Base-by-base conservation (phyloP, 2,329 filamentous ascomycete genomes). In the Sporothrix dimorphospora region DNA sequence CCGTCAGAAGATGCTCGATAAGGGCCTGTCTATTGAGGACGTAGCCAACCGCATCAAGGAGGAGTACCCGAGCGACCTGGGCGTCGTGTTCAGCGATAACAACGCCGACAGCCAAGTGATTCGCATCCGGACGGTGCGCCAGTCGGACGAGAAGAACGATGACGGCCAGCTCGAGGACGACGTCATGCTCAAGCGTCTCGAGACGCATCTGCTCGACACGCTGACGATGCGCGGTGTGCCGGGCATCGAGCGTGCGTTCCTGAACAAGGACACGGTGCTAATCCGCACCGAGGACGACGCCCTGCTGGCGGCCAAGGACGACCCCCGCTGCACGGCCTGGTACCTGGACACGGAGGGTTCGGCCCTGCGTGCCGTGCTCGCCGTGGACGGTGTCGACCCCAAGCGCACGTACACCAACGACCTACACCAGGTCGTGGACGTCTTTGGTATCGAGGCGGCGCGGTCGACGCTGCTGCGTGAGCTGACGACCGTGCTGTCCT, bases 71-170 rank as follows among this genome's bases (percentile, higher is more conserved):
- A 90, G 87, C 74, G 94, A 97, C 81, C 85, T 98, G 77, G 94
- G 94, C 16, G 91, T 99, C 76, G 94, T 99, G 73, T 97, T 97
- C 86, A 97, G 94, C 82, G 96, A 99, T 81, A 96, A 98, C 85
- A 99, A 99, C 81, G 94, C 95, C 11, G 94, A 98, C 75, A 91
- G 97, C 80, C 94, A 97, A 80, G 92, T 98, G 61, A 94, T 99
- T 77, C 96, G 96, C 80, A 92, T 98, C 75, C 92, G 96, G 75
- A 92, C 94, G 77, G 89, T 97, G 74, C 84, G 86, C 42, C 85
- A 89, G 74, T 87, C 89, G 66, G 91, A 92, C 66, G 89, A 91
- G 61, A 91, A 93, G 79, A 92, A 92, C 14, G 92, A 95, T 11
- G 90, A 91, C 49, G 81, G 82, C 12, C 84, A 85, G 30, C 84